Base-by-base conservation (phyloP, 2,329 filamentous ascomycete genomes). In the Fusarium coffeatum region DNA sequence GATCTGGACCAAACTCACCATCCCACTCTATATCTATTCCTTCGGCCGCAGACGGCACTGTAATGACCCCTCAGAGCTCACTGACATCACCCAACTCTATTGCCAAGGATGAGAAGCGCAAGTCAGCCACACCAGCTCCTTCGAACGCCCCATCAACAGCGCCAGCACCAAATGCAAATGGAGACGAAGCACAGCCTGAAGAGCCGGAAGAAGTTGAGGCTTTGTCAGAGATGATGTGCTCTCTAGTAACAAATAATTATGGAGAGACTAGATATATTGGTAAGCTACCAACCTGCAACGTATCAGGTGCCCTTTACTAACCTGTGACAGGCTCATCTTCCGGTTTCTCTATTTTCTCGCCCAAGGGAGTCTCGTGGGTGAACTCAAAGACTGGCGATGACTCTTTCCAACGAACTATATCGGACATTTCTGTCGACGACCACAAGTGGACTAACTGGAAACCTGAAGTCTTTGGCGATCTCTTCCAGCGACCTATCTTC, bases 361-460 rank as follows among this genome's bases (percentile, higher is more conserved):
- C 95, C 16, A 97, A 97, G 79, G 96, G 96, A 46, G 97, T 99
- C 56, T 92, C 97, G 79, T 99, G 96, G 96, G 95, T 99, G 55
- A 98, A 98, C 75, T 91, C 96, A 72, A 98, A 97, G 83, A 98
- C 94, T 4, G 96, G 96, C n/a, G 96, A 99, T 77, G 89, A 87
- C 23, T 97, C 94, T 0, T 99, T 99, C 80, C 93, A 97, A 78
- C 88, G 93, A 59, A 98, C 98, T 92, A 97, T 99, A 58, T 91
- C 91, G 4, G 91, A 93, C 55, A 92, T 95, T n/a, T 93, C 92
- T 27, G 90, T 97, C 43, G 93, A 97, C 73, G 93, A 97, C 75
- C 93, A 96, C 80, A 97, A 97, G 78, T 98, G 93, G 92, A 93
- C 93, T 75, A 93, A 96, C 75, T 98, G 96, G 96, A 97, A 97